Evolutionary conservation across 2,329 filamentous ascomycete genomes (phyloP).

Genomic region (Lasiodiplodia hormozganensis): DNA sequence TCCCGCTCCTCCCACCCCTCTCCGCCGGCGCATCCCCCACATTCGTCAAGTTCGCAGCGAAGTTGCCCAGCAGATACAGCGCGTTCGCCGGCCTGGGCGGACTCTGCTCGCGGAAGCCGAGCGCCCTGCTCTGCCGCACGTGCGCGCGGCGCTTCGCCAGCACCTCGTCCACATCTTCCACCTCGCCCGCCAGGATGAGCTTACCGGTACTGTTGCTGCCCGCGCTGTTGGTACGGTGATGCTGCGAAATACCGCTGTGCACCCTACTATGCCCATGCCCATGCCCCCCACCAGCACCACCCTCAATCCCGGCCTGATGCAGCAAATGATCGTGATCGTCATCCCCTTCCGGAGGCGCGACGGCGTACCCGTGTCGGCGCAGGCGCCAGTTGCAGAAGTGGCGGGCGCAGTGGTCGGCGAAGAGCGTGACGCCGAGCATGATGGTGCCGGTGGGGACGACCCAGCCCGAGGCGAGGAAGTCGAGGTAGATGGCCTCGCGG

Average conservation of each 20-base stretch:
- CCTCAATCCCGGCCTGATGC: too few species aligned
- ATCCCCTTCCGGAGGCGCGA: not conserved
- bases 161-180: constrained; percentile 34
- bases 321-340: not conserved
- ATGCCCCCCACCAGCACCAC: too few species aligned
- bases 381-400: constrained; percentile 41
- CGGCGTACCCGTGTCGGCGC: constrained; percentile 21
- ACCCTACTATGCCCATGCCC: too few species aligned
- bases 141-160: not conserved
- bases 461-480: constrained; percentile 41
- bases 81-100: not conserved
- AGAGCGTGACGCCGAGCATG: constrained; percentile 44
- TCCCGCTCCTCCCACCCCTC: not conserved
- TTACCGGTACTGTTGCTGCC: not conserved
- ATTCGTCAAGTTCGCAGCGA: not conserved
- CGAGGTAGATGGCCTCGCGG: constrained; percentile 31
- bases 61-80: constrained; percentile 10
- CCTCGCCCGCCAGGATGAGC: not conserved
- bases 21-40: not conserved
- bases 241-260: not conserved
- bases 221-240: not conserved
- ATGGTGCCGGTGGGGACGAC: constrained; percentile 45
- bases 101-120: constrained; percentile 2
- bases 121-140: not conserved
- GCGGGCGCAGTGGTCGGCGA: constrained; percentile 41